Percentiles rank a stretch among this genome's conserved stretches.
Conservation (phyloP, 1,139 yeast species). For the Candida sojae region DNA sequence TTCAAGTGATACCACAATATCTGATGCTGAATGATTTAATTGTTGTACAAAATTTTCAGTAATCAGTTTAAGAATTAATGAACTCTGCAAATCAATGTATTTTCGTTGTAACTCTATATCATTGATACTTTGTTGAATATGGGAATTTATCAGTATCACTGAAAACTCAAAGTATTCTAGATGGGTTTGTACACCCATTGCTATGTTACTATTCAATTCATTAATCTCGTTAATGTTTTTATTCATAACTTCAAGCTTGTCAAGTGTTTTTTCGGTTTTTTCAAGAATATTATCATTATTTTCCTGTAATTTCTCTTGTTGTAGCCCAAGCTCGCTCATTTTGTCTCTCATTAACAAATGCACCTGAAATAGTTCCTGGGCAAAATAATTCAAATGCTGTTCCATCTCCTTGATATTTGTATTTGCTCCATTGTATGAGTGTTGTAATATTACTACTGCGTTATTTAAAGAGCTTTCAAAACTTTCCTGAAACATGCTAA, state of each 20-base stretch:
- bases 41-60: background rate
- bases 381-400: conserved; percentile 12
- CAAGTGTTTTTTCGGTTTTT: conserved; percentile 6
- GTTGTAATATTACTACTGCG: conserved; percentile 9
- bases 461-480: conserved; percentile 16
- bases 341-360: conserved; percentile 1
- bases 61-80: conserved; percentile 1
- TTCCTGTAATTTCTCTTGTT: conserved; percentile 5
- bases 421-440: conserved; percentile 12
- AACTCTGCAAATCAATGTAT: conserved; percentile 1
- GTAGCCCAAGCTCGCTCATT: conserved; percentile 1
- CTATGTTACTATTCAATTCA: background rate
- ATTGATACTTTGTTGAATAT: conserved; percentile 1
- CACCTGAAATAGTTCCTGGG: conserved; percentile 8
- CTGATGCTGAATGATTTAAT: conserved; percentile 5
- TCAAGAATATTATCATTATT: conserved; percentile 1
- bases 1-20: conserved; percentile 8
- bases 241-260: background rate
- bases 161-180: conserved; percentile 5
- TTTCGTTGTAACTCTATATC: conserved; percentile 1
- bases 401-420: conserved; percentile 13
- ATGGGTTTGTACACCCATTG: background rate
- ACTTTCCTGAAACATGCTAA: conserved; percentile 15
- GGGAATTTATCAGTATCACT: background rate
- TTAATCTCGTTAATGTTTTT: background rate